Conservation (phyloP, 306 rosid genomes). For the Quercus ilex region DNA sequence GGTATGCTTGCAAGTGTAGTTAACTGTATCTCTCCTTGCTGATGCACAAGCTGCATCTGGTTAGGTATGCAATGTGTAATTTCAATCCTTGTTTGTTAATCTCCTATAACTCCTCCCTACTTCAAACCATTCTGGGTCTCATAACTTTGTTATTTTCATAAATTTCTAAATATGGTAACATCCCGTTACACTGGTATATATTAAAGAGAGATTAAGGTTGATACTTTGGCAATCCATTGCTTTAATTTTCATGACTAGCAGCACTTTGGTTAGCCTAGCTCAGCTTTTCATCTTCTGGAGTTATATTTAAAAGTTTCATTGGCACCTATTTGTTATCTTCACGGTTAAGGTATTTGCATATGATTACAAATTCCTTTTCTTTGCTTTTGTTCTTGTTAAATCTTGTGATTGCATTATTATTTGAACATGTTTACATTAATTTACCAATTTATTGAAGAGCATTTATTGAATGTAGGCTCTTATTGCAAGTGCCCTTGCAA, state of each 20-base stretch:
- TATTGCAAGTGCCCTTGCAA: too few relatives aligned
- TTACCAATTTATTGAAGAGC: too few relatives aligned
- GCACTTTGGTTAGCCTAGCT: background rate
- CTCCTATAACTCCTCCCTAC: background rate
- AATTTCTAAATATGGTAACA: background rate
- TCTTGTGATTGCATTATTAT: background rate
- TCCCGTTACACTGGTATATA: background rate
- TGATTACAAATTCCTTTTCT: background rate
- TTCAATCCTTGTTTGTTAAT: background rate
- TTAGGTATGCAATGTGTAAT: slow-evolving; percentile 49
- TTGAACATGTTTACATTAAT: too few relatives aligned
- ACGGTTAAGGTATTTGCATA: background rate
- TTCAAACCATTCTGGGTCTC: background rate
- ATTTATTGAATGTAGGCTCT: too few relatives aligned
- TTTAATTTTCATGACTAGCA: background rate
- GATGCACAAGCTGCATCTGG: slow-evolving; percentile 80
- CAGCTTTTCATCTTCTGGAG: background rate
- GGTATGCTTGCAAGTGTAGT: slow-evolving; percentile 95
- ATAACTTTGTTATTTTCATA: background rate
- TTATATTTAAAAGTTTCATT: background rate
- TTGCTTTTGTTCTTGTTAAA: background rate
- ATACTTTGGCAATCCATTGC: background rate
- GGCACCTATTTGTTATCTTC: background rate
- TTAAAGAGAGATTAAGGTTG: background rate
- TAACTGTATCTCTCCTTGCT: slow-evolving; percentile 90